Base-by-base conservation (phyloP, 2,329 filamentous ascomycete genomes). In the Stagonosporopsis cucurbitacearum region DNA sequence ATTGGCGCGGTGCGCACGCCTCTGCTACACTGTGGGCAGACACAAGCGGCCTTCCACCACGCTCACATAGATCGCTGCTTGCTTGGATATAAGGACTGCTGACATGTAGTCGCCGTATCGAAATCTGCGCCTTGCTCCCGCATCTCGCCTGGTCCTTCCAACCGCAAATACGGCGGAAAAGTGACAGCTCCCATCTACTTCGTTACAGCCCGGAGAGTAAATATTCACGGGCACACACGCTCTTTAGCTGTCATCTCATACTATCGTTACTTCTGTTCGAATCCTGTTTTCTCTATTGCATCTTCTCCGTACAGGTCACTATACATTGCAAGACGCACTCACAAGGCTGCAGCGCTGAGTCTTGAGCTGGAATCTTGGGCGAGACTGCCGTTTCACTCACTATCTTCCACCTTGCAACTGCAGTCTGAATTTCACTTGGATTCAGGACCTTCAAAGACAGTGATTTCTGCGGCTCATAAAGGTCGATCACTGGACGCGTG, bases 301-400 rank as follows among this genome's bases (percentile, higher is more conserved):
- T 25, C 36, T 35, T 40, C 41, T 28, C 32, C 5, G 8, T 20
- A 13, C 37, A 19, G 33, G 20, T 6, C 30, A n/a, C 9, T n/a
- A 3, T 15, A 17, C 26, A 19, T 33, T 12, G 26, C 39, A 49
- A 41, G 44, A 41, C n/a, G 43, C 42, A 30, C 50, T 42, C 49
- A 32, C 61, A 40, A 61, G 62, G 62, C 63, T 60, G 53, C 48
- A 26, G 51, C 54, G 55, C 40, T 47, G 33, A 30, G 26, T 30
- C 26, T 30, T 30, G 40, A 52, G 51, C 53, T 55, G 46, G 32
- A 23, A 36, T 32, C 19, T 26, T 48, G 39, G 36, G 50, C 40
- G 30, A 45, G 25, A 22, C 47, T 50, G 40, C 42, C 45, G 45
- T 55, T 47, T 59, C 43, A 50, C 41, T 52, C 46, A 51, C 49